A percentile compares a stretch with the other conserved stretches of the same genome.
Conservation (phyloP, 148 eudicot species). For the Rhododendron molle region DNA sequence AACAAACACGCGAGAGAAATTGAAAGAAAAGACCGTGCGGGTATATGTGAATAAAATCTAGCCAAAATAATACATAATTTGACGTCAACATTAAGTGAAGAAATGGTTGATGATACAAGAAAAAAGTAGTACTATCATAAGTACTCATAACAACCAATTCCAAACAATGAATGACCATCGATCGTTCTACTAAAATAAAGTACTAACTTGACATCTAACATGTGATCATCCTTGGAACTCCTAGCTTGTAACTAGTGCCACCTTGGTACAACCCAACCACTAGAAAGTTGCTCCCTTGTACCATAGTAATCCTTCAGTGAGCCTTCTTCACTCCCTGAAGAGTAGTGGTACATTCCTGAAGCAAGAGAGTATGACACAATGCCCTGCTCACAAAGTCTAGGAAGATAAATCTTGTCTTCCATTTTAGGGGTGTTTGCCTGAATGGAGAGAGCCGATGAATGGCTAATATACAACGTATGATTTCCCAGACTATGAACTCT, state of each 20-base stretch:
- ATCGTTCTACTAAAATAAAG: no score
- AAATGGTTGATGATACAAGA: no score
- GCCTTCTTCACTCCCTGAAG: not conserved
- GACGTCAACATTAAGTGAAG: no score
- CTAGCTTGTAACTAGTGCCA: not conserved
- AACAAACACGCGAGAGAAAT: no score
- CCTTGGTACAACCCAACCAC: not conserved
- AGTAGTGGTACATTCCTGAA: not conserved
- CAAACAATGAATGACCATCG: no score
- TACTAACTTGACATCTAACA: no score
- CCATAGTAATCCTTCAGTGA: not conserved
- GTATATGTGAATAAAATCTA: no score
- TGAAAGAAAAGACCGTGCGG: no score
- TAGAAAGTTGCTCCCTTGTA: not conserved
- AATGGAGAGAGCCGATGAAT: not conserved
- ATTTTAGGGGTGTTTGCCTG: not conserved
- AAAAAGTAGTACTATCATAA: no score
- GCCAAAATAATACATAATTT: no score
- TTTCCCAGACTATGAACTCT: not conserved
- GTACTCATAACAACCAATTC: no score
- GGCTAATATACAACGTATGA: not conserved
- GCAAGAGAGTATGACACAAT: not conserved
- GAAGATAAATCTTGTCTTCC: not conserved
- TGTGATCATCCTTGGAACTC: no score
- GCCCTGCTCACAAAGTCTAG: not conserved